Evolutionary conservation across 148 eudicot genomes (phyloP).

Genomic region (Dysphania ambrosioides): DNA sequence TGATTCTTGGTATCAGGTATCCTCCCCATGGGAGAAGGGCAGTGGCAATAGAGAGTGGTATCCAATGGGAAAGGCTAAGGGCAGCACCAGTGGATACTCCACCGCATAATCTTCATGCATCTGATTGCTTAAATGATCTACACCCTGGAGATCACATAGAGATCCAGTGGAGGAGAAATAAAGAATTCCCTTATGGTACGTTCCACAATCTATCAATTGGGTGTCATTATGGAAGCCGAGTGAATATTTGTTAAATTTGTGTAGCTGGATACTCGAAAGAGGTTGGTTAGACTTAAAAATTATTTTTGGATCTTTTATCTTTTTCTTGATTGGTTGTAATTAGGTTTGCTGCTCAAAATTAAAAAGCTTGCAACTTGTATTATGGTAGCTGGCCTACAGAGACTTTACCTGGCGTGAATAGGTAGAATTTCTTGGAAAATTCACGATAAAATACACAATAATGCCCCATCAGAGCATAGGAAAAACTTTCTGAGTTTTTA

Average conservation of each 20-base stretch:
- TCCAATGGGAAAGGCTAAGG: constrained; percentile 83
- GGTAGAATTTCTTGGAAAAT: too few species aligned
- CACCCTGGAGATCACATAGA: constrained; percentile 90
- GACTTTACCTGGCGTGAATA: too few species aligned
- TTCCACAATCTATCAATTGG: constrained; percentile 8
- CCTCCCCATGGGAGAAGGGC: constrained; percentile 92
- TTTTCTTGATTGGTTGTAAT: constrained; percentile 9
- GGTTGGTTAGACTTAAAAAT: constrained; percentile 22
- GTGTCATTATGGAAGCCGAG: not conserved
- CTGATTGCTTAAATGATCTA: constrained; percentile 71
- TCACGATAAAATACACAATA: too few species aligned
- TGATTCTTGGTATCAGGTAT: constrained; percentile 49
- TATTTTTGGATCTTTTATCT: too few species aligned
- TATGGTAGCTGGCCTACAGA: constrained; percentile 3
- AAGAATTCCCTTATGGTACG: constrained; percentile 92
- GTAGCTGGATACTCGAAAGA: constrained; percentile 12
- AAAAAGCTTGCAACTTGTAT: not conserved
- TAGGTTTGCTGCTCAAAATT: not conserved
- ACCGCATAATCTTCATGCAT: constrained; percentile 69
- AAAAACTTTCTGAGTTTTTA: too few species aligned
- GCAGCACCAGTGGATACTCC: constrained; percentile 67
- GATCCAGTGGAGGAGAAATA: constrained; percentile 97
- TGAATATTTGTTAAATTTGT: constrained; percentile 18
- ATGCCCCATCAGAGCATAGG: not conserved
- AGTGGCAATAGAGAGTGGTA: constrained; percentile 57